Base-by-base conservation (phyloP, 495 filamentous ascomycete genomes). In the Achaetomiella virescens region DNA sequence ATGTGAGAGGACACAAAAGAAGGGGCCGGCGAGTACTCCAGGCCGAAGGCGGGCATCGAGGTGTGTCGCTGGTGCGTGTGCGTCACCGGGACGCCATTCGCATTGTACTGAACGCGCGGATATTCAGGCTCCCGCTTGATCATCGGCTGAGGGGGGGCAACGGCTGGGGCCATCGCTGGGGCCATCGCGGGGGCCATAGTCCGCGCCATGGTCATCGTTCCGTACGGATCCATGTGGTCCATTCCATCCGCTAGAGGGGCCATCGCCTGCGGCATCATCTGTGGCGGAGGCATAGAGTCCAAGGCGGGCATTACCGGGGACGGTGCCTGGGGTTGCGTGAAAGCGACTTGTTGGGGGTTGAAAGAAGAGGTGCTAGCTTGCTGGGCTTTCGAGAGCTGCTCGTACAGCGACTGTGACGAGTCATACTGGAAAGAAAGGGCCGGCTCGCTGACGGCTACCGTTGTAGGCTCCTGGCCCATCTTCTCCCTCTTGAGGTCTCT, bases 351-450 rank as follows among this genome's bases (percentile, higher is more conserved):
- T 62, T 81, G 89, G 59, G 87, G 88, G 75, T 83, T 89, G 80
- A 97, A 97, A 24, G 92, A 95, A 22, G 92, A 97, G 33, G 90
- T 89, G 74, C 93, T 97, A 68, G 90, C 90, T 81, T 97, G 95
- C 75, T 98, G 95, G 31, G 92, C 90, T 78, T 97, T 98, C 64
- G 93, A 97, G 81, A 98, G 87, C 75, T 97, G 95, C 80, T 98
- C 93, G 73, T 96, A 98, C 53, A 98, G 83, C 61, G 93, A 97
- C 74, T 98, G 93, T 38, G 95, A 97, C 52, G 93, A 96, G 74
- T 98, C 93, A 72, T 96, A 98, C 73, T 97, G 90, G 72, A 98
- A 98, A 6, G 95, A 97, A 66, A 97, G 75, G 60, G 93, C 93
- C 22, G 93, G 93, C 75, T 98, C 93, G 79, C 83, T 92, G 65